Conservation (phyloP, 2,329 filamentous ascomycete genomes). For the Coleophoma crateriformis region DNA sequence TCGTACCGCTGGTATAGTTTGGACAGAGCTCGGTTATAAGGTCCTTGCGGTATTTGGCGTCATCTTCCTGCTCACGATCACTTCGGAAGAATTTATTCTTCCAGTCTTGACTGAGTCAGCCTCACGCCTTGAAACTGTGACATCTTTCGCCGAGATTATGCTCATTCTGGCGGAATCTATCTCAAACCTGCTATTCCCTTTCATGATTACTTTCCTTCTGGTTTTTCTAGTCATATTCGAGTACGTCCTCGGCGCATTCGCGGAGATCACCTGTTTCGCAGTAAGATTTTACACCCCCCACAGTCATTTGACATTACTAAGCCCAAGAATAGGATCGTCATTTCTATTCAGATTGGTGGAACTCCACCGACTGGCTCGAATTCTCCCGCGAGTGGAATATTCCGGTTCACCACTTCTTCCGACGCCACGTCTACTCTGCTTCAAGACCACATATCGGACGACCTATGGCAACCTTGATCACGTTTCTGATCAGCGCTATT, state of each 20-base stretch:
- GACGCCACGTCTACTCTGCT: constrained; percentile 88
- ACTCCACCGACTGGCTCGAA: constrained; percentile 85
- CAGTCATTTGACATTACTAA: background rate
- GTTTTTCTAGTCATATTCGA: constrained; percentile 99
- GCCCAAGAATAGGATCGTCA: constrained; percentile 57
- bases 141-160: constrained; percentile 53
- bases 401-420: constrained; percentile 93
- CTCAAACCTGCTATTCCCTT: constrained; percentile 88
- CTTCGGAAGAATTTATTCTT: constrained; percentile 91
- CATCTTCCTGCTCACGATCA: constrained; percentile 89
- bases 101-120: constrained; percentile 76
- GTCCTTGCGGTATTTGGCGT: constrained; percentile 88
- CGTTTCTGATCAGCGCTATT: constrained; percentile 83
- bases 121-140: constrained; percentile 39
- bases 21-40: constrained; percentile 78
- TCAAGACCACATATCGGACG: constrained; percentile 72
- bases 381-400: constrained; percentile 97
- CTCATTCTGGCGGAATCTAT: constrained; percentile 87
- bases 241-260: constrained; percentile 89
- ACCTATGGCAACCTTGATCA: constrained; percentile 76
- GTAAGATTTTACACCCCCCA: constrained; percentile 5
- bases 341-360: constrained; percentile 81
- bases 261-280: constrained; percentile 69
- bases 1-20: constrained; percentile 67
- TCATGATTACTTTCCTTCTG: constrained; percentile 91